These are phyloP conservation scores for Hypoxylon sp. DNA, from an alignment of 2,329 filamentous ascomycete species.

Conservation along the genomic window DNA sequence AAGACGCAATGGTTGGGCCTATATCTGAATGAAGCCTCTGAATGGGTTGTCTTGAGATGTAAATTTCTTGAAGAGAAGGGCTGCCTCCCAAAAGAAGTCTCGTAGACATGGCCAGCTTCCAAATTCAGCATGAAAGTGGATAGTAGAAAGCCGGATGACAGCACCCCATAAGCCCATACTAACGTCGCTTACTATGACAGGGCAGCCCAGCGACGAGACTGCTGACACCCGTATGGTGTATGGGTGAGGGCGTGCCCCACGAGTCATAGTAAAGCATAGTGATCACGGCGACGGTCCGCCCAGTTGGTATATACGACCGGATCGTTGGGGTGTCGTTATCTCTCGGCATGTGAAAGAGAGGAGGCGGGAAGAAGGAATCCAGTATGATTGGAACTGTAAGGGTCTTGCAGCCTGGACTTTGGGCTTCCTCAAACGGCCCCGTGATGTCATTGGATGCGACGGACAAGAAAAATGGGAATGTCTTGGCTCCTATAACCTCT, in stretches of 20 bases:
- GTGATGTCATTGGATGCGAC: slow-evolving; percentile 33
- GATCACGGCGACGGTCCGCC: slow-evolving; percentile 16
- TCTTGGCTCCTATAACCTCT: slow-evolving; percentile 6
- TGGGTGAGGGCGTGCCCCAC: slow-evolving; percentile 19
- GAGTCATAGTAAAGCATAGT: slow-evolving; percentile 37
- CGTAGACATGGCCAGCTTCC: slow-evolving; percentile 25
- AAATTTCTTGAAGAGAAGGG: slow-evolving; percentile 13
- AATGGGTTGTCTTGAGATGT: slow-evolving; percentile 18
- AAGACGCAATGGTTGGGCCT: background rate
- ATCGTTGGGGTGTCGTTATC: slow-evolving; percentile 27
- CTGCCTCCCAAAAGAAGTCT: slow-evolving; percentile 13
- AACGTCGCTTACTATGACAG: slow-evolving; percentile 36
- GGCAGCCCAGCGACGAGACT: slow-evolving; percentile 11
- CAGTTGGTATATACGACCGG: slow-evolving; percentile 24
- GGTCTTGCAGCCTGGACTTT: slow-evolving; percentile 25
- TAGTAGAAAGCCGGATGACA: slow-evolving; percentile 19
- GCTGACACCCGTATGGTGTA: slow-evolving; percentile 32
- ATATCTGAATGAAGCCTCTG: slow-evolving; percentile 1
- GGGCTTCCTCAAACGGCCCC: slow-evolving; percentile 23
- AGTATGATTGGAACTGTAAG: slow-evolving; percentile 27
- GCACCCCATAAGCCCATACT: slow-evolving; percentile 21
- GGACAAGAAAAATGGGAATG: slow-evolving; percentile 7
- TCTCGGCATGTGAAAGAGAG: slow-evolving; percentile 36
- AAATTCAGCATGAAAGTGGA: slow-evolving; percentile 26
- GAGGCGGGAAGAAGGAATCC: slow-evolving; percentile 1